Evolutionary conservation across 169 alveolate genomes (phyloP).

Genomic region (Eimeria sp.): DNA sequence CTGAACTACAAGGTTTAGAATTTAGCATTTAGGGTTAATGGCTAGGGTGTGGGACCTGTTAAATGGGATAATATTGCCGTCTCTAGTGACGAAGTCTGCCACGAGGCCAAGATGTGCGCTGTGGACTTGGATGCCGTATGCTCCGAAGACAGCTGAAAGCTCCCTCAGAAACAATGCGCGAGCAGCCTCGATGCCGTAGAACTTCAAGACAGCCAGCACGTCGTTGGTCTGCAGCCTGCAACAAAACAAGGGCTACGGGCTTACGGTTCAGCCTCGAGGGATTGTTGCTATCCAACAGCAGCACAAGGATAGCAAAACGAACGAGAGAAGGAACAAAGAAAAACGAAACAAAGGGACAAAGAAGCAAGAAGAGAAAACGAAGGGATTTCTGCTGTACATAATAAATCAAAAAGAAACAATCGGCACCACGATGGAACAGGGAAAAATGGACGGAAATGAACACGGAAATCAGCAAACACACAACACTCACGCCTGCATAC

Average conservation of each 20-base stretch:
- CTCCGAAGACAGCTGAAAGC: conserved; percentile 96
- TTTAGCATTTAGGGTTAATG: background rate
- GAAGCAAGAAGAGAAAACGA: too few species aligned
- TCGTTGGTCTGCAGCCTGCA: conserved; percentile 95
- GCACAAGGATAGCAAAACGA: too few species aligned
- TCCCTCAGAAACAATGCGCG: conserved; percentile 97
- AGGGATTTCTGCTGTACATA: too few species aligned
- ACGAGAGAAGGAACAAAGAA: too few species aligned
- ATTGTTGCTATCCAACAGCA: too few species aligned
- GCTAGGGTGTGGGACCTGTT: conserved; percentile 85
- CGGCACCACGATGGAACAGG: too few species aligned
- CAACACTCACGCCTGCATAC: too few species aligned
- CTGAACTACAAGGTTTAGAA: background rate
- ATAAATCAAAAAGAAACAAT: too few species aligned
- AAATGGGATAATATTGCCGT: conserved; percentile 95
- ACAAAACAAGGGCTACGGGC: background rate
- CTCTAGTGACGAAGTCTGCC: conserved; percentile 98
- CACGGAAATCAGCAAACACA: too few species aligned
- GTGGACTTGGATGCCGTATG: conserved; percentile 98
- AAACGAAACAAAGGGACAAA: too few species aligned
- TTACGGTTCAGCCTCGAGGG: too few species aligned
- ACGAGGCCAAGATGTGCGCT: conserved; percentile 97
- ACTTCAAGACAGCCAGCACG: conserved; percentile 94
- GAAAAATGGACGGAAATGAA: too few species aligned
- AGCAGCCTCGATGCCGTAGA: conserved; percentile 99